phyloP scores from a whole-genome alignment of 2,329 filamentous ascomycete genomes.

The Cladosporium sp. region DNA sequence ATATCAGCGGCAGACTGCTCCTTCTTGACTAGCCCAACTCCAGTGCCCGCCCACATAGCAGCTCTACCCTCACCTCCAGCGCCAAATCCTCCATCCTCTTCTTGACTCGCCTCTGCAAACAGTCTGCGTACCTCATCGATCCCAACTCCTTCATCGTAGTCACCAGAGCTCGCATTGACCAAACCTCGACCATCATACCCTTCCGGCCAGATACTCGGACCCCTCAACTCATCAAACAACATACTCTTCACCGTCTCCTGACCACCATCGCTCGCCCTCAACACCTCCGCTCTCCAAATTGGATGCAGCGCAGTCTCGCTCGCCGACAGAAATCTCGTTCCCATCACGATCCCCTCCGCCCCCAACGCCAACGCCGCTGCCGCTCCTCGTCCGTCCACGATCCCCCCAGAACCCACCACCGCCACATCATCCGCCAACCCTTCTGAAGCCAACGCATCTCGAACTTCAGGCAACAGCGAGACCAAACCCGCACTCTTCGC shows the following conservation, averaged over 20 bases:
- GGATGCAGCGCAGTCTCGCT: constrained; percentile 48
- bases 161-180: constrained; percentile 53
- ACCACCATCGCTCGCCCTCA: constrained; percentile 52
- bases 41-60: constrained; percentile 64
- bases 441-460: constrained; percentile 37
- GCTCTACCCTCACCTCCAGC: constrained; percentile 48
- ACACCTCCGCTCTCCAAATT: constrained; percentile 50
- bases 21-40: constrained; percentile 58
- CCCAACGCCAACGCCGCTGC: constrained; percentile 58
- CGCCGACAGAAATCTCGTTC: constrained; percentile 62
- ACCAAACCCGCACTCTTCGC: constrained; percentile 56
- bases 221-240: constrained; percentile 55
- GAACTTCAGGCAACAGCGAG: constrained; percentile 59
- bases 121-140: constrained; percentile 31
- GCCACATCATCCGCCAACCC: constrained; percentile 35
- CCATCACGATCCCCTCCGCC: constrained; percentile 57
- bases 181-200: constrained; percentile 59
- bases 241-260: constrained; percentile 51
- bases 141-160: constrained; percentile 25
- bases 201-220: constrained; percentile 59
- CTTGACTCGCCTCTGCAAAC: constrained; percentile 51
- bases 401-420: constrained; percentile 59
- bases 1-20: constrained; percentile 56
- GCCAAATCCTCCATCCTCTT: constrained; percentile 55
- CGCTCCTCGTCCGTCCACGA: constrained; percentile 57